Conservation (phyloP, 495 filamentous ascomycete genomes). For the Hypoxylon lienhwacheense region DNA sequence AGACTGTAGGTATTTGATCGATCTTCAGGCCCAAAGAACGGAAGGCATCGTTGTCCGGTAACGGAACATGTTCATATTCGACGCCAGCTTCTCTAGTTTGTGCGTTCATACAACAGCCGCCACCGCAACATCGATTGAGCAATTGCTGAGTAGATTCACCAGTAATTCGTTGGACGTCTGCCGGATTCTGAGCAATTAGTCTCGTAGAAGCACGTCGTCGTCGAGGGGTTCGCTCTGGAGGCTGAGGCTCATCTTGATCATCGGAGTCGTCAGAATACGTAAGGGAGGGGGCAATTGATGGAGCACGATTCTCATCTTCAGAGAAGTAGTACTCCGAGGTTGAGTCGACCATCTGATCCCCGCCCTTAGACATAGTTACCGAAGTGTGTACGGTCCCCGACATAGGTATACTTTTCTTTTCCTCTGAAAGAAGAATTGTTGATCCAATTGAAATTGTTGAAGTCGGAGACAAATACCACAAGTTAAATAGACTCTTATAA, state of each 20-base stretch:
- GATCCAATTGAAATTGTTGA: background rate
- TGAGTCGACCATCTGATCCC: constrained; percentile 24
- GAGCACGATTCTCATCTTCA: constrained; percentile 39
- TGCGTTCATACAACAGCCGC: constrained; percentile 82
- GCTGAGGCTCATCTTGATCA: constrained; percentile 43
- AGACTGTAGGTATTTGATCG: constrained; percentile 67
- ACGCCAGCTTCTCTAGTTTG: constrained; percentile 56
- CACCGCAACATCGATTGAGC: constrained; percentile 82
- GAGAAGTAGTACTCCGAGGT: constrained; percentile 41
- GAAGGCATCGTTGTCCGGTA: constrained; percentile 87
- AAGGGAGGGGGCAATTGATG: constrained; percentile 53
- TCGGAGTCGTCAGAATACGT: constrained; percentile 54
- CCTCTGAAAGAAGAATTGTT: background rate
- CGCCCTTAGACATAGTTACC: constrained; percentile 21
- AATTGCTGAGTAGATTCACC: constrained; percentile 62
- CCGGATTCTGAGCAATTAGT: constrained; percentile 72
- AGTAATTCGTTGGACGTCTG: constrained; percentile 72
- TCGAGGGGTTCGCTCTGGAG: constrained; percentile 41
- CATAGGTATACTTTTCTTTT: background rate
- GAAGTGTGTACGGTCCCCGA: background rate
- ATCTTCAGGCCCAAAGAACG: constrained; percentile 74
- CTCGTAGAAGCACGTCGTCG: constrained; percentile 76
- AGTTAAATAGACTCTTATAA: constrained; percentile 2
- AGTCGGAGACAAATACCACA: background rate
- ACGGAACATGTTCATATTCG: constrained; percentile 58